Conservation (phyloP, 805 yeast species). For the Saccharomycopsis sp. region DNA sequence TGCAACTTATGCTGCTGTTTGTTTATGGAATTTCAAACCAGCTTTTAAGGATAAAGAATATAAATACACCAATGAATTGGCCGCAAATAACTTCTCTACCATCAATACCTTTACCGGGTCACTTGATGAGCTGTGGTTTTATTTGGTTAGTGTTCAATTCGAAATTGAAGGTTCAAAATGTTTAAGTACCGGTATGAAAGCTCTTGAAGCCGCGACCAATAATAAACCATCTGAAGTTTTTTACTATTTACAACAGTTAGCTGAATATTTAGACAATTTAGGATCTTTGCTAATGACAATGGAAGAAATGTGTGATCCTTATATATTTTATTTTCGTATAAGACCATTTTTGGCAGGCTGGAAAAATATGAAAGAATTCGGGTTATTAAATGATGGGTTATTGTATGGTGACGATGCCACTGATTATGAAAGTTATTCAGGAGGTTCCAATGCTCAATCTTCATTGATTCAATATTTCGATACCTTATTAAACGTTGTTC, state of each 20-base stretch:
- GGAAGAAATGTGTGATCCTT: conserved; percentile 95
- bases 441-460: conserved; percentile 93
- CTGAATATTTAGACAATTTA: conserved; percentile 63
- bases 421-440: conserved; percentile 28
- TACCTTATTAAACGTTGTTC: conserved; percentile 63
- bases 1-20: conserved; percentile 78
- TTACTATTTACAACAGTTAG: conserved; percentile 47
- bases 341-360: conserved; percentile 92
- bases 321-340: conserved; percentile 73
- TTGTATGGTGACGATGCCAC: conserved; percentile 39
- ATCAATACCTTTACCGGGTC: conserved; percentile 83
- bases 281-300: conserved; percentile 66
- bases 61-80: conserved; percentile 29
- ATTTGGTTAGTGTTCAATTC: conserved; percentile 76
- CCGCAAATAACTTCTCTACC: conserved; percentile 63
- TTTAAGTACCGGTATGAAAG: conserved; percentile 55
- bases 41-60: conserved; percentile 34
- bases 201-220: conserved; percentile 44
- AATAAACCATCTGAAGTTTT: conserved; percentile 34
- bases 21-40: conserved; percentile 79
- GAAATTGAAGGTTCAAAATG: conserved; percentile 75
- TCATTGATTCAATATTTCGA: conserved; percentile 84
- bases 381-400: conserved; percentile 66
- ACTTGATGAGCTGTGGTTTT: conserved; percentile 90
- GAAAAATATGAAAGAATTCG: conserved; percentile 83